These are phyloP conservation scores for Fusarium mexicanum DNA, from an alignment of 2,329 filamentous ascomycete species.

Conservation along the genomic window DNA sequence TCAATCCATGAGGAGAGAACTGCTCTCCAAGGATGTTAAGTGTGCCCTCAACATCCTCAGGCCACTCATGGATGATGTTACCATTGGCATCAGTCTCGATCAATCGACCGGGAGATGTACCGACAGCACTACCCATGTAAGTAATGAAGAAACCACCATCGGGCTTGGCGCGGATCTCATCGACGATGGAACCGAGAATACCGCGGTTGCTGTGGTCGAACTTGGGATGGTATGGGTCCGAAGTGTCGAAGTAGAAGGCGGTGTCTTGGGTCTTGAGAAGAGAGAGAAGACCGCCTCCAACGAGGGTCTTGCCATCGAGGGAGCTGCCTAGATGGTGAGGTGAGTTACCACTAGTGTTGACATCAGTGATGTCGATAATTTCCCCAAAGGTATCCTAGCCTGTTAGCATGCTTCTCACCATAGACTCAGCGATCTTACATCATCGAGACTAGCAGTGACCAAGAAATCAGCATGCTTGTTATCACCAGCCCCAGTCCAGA, in stretches of 20 bases:
- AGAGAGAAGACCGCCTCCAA: constrained; percentile 67
- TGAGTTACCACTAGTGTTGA: constrained; percentile 67
- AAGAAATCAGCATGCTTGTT: constrained; percentile 69
- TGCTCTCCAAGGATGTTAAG: constrained; percentile 68
- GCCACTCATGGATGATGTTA: constrained; percentile 71
- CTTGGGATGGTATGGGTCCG: constrained; percentile 65
- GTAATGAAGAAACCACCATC: constrained; percentile 70
- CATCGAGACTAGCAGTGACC: constrained; percentile 67
- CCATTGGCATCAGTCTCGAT: constrained; percentile 68
- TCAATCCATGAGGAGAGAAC: constrained; percentile 69
- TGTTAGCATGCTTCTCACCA: neutral
- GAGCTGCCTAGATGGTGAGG: constrained; percentile 68
- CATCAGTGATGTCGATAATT: constrained; percentile 66
- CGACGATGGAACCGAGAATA: constrained; percentile 67
- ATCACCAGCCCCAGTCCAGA: constrained; percentile 70
- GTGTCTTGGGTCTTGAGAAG: constrained; percentile 70
- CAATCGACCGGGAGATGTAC: constrained; percentile 67
- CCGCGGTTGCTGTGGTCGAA: constrained; percentile 69
- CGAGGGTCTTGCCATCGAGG: constrained; percentile 64
- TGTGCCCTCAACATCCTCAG: constrained; percentile 62
- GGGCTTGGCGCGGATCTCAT: constrained; percentile 71
- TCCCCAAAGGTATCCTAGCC: constrained; percentile 67
- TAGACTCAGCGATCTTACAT: constrained; percentile 49
- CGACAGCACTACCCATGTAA: constrained; percentile 68
- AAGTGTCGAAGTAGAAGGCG: constrained; percentile 69